These are phyloP conservation scores for Colletotrichum karsti DNA, from an alignment of 2,329 filamentous ascomycete genomes.

Conservation along the genomic window DNA sequence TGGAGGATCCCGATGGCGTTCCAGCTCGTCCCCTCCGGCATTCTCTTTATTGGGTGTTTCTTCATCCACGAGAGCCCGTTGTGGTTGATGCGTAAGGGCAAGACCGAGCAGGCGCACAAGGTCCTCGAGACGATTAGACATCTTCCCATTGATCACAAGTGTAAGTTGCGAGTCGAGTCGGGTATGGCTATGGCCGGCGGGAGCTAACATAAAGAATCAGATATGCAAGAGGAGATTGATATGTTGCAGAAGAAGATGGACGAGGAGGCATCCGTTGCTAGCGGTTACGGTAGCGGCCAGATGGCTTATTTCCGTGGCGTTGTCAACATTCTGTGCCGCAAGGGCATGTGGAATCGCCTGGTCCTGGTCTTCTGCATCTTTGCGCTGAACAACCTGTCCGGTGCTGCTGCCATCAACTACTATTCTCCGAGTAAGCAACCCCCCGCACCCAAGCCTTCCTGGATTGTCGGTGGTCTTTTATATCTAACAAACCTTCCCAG, in stretches of 20 bases:
- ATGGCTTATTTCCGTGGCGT: constrained; percentile 45
- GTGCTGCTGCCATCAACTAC: constrained; percentile 53
- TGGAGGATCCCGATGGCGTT: constrained; percentile 61
- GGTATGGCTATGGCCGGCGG: too few relatives aligned
- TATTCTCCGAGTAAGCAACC: constrained; percentile 52
- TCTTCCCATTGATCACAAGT: constrained; percentile 48
- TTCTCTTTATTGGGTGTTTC: constrained; percentile 53
- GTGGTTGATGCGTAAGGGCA: constrained; percentile 32
- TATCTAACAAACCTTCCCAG: too few relatives aligned
- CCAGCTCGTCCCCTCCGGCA: constrained; percentile 51
- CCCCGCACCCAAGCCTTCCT: too few relatives aligned
- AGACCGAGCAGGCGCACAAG: constrained; percentile 35
- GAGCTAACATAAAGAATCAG: too few relatives aligned
- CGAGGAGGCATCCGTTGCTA: constrained; percentile 43
- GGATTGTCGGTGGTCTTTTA: too few relatives aligned
- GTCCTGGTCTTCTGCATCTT: constrained; percentile 48
- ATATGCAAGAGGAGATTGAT: constrained; percentile 57
- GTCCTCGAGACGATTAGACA: constrained; percentile 52
- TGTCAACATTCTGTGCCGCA: constrained; percentile 42
- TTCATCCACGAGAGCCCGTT: constrained; percentile 40
- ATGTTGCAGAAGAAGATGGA: constrained; percentile 49
- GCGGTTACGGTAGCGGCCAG: constrained; percentile 40
- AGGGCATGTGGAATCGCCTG: constrained; percentile 51
- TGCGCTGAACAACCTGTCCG: constrained; percentile 49
- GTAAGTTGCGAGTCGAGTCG: too few relatives aligned